phyloP scores from a whole-genome alignment of 371 early-diverging fungal species.

The Haplosporangium sp. region DNA sequence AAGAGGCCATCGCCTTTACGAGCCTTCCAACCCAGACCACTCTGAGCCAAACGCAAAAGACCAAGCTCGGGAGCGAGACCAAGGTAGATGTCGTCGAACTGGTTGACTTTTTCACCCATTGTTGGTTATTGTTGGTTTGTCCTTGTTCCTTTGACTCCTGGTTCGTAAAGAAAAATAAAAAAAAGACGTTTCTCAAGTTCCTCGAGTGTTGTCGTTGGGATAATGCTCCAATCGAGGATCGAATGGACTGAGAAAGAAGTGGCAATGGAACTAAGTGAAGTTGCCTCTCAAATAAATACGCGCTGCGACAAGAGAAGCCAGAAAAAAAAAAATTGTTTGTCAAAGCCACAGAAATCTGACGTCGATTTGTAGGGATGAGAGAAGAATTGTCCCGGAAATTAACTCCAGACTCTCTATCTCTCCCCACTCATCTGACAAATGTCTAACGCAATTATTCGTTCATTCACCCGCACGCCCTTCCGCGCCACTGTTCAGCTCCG shows the following conservation, averaged over 20 bases:
- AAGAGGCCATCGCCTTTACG: constrained; percentile 64
- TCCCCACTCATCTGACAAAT: constrained; percentile 9
- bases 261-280: not conserved
- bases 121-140: not conserved
- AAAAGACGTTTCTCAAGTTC: not conserved
- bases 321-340: not conserved
- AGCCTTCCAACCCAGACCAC: constrained; percentile 89
- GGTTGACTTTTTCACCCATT: constrained; percentile 51
- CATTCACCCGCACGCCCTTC: constrained; percentile 64
- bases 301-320: not conserved
- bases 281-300: not conserved
- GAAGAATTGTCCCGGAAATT: not conserved
- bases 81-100: constrained; percentile 59
- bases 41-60: constrained; percentile 78
- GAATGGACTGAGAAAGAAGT: not conserved
- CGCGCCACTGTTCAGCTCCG: constrained; percentile 60
- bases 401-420: not conserved
- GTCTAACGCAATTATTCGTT: constrained; percentile 59
- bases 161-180: not conserved
- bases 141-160: not conserved
- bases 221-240: not conserved
- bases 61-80: constrained; percentile 62
- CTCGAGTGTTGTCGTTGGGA: not conserved
- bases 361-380: not conserved
- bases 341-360: constrained; percentile 1